Evolutionary conservation across 192 early-diverging fungal species (phyloP).

Genomic region (Coemansia sp.): DNA sequence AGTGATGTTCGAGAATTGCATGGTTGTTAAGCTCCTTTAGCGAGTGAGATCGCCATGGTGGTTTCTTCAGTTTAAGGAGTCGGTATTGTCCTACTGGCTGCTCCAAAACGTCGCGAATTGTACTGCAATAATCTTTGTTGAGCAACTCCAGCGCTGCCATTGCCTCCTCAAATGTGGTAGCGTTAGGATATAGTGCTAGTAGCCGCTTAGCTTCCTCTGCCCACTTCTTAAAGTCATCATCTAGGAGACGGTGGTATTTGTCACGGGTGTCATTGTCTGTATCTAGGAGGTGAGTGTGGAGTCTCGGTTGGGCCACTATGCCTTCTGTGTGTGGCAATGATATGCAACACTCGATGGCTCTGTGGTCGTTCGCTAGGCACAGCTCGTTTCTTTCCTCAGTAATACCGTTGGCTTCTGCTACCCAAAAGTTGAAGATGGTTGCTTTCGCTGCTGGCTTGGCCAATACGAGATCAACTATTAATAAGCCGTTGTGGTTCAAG

Average conservation of each 20-base stretch:
- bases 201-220: neutral
- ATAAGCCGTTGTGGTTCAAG: neutral
- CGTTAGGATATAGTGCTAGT: neutral
- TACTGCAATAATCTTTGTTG: neutral
- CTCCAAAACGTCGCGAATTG: neutral
- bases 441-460: neutral
- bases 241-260: neutral
- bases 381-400: neutral
- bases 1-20: no score
- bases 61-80: no score
- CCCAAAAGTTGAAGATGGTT: neutral
- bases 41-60: no score
- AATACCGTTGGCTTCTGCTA: neutral
- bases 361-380: neutral
- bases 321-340: neutral
- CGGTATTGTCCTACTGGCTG: neutral
- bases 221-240: neutral
- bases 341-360: neutral
- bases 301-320: neutral
- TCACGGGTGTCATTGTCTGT: neutral
- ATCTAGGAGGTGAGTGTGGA: neutral
- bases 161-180: neutral
- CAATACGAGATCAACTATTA: neutral
- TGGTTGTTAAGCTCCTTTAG: no score
- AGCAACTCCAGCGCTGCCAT: neutral